Percentiles rank a stretch among this genome's conserved stretches.
These are phyloP conservation scores for Exophiala alcalophila DNA, from an alignment of 2,329 filamentous ascomycete genomes.

Conservation along the genomic window DNA sequence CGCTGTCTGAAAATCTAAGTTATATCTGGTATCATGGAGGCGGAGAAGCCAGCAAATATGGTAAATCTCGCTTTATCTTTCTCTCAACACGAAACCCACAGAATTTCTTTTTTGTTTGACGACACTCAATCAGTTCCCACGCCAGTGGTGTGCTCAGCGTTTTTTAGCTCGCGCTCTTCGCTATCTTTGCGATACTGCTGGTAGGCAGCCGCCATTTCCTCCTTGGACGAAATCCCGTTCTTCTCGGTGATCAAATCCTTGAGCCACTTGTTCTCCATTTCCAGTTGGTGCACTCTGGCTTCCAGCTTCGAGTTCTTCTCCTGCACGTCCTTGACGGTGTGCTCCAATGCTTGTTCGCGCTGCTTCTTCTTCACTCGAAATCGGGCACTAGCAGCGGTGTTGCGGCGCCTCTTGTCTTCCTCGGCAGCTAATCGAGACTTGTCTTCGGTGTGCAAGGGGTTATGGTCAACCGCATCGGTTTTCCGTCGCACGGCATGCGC, in stretches of 20 bases:
- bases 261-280: constrained; percentile 79
- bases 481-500: constrained; percentile 10
- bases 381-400: constrained; percentile 82
- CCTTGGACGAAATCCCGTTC: constrained; percentile 55
- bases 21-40: constrained; percentile 26
- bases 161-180: constrained; percentile 30
- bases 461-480: constrained; percentile 11
- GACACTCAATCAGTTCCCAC: constrained; percentile 31
- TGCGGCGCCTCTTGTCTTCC: constrained; percentile 84
- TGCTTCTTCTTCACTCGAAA: constrained; percentile 97
- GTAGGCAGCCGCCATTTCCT: constrained; percentile 42
- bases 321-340: constrained; percentile 75
- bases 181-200: constrained; percentile 40
- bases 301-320: constrained; percentile 75
- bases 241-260: constrained; percentile 79
- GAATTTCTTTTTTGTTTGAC: constrained; percentile 19
- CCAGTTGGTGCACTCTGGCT: constrained; percentile 69
- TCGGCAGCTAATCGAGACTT: constrained; percentile 71
- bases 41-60: constrained; percentile 7
- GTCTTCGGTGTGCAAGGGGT: constrained; percentile 60
- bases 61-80: too few species aligned
- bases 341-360: constrained; percentile 81
- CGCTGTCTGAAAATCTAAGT: constrained; percentile 6
- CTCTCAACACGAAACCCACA: constrained; percentile 6
- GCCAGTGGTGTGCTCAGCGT: constrained; percentile 29